Base-by-base conservation (phyloP, 495 filamentous ascomycete genomes). In the Hypoxylon fuscum region DNA sequence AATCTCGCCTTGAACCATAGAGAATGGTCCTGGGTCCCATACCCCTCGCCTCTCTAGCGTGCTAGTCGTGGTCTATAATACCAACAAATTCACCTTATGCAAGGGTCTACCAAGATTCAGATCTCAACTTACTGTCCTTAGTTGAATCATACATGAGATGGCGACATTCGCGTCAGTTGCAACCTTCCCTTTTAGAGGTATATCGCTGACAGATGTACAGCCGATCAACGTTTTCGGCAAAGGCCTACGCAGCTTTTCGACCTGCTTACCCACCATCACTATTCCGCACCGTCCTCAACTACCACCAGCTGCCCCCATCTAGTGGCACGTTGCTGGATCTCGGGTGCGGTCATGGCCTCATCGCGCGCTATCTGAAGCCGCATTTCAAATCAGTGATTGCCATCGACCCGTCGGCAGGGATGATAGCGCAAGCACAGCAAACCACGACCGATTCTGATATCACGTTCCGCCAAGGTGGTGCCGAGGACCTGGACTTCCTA, bases 181-280 rank as follows among this genome's bases (percentile, higher is more conserved):
- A 23, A 62, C 51, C 34, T 66, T 55, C 63, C 25, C 41, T 55
- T 65, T 65, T 18, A 50, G 52, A 65, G 44, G 60, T 25, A 46
- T 37, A 11, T 48, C 69, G 79, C 79, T 45, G 76, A 81, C 62
- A 69, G 35, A 69, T 47, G 18, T 59, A 62, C 59, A 75, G 72
- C 46, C 70, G 73, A 31, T 32, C 74, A 21, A 77, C 72, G 31
- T 89, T 84, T 70, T 81, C 80, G 32, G 82, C 83, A 31, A 68
- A 76, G 34, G 73, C 77, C 23, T 88, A 88, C 62, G 86, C 87
- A 10, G 69, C 83, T 53, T 85, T 87, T 75, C 84, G 87, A 20
- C 87, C 87, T n/a, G 68, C 77, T 46, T 89, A 88, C 68, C 84
- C 83, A n/a, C 60, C 74, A 6, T 67, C 68, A 14, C 74, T 89